Evolutionary conservation across 73 alveolate species (phyloP).

Genomic region (Halteria grandinella): DNA sequence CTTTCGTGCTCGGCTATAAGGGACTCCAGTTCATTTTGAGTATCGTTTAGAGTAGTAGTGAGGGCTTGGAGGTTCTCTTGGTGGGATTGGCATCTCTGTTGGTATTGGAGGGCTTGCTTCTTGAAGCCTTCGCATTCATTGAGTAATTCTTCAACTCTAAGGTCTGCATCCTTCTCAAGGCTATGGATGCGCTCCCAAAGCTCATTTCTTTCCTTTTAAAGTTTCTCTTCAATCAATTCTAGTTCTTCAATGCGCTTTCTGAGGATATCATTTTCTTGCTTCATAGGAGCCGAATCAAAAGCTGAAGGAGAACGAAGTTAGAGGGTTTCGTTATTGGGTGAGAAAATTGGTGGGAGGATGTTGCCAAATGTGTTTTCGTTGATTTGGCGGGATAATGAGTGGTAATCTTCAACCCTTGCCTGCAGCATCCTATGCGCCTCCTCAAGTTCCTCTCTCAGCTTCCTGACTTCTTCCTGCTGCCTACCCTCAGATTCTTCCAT

Average conservation of each 20-base stretch:
- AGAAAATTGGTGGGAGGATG: too few species aligned
- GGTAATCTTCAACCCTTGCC: too few species aligned
- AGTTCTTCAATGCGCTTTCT: constrained; percentile 1
- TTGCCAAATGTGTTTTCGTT: too few species aligned
- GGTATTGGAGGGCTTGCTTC: neutral
- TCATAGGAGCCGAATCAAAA: too few species aligned
- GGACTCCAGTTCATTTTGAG: constrained; percentile 36
- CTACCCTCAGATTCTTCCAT: too few species aligned
- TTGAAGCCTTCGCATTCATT: constrained; percentile 25
- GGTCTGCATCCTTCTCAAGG: constrained; percentile 17
- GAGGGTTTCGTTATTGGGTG: too few species aligned
- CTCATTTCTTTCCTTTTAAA: constrained; percentile 26
- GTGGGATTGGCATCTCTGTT: neutral
- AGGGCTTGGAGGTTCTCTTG: constrained; percentile 31
- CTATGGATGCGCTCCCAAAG: neutral
- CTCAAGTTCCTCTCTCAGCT: neutral
- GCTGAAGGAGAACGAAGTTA: too few species aligned
- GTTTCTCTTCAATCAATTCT: too few species aligned
- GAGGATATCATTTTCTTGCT: too few species aligned
- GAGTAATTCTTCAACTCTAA: constrained; percentile 22
- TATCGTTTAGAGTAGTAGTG: constrained; percentile 25
- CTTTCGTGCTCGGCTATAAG: constrained; percentile 37
- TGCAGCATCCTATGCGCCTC: too few species aligned
- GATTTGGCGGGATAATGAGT: too few species aligned
- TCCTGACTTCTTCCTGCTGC: neutral